Evolutionary conservation across 306 rosid genomes (phyloP).

Genomic region (Vachellia pachyceras): DNA sequence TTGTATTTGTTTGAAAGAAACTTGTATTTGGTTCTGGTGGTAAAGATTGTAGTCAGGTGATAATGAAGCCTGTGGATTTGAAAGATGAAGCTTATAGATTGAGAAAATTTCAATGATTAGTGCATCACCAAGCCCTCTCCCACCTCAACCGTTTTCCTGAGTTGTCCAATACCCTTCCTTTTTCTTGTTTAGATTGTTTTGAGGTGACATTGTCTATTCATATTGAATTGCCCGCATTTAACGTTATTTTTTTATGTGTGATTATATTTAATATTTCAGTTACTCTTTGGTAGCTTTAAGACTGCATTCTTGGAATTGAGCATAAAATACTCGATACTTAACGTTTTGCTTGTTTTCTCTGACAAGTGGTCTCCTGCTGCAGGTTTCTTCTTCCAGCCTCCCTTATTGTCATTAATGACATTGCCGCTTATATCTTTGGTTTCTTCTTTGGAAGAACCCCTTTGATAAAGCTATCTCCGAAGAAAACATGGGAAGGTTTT

Average conservation of each 20-base stretch:
- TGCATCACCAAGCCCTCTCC: not conserved
- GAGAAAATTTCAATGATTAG: not conserved
- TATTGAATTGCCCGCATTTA: not conserved
- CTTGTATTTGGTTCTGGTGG: not conserved
- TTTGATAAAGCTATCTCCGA: constrained; percentile 94
- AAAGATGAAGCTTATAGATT: not conserved
- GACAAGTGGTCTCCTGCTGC: constrained; percentile 42
- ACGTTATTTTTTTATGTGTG: not conserved
- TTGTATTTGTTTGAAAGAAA: not conserved
- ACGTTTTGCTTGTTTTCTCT: constrained; percentile 33
- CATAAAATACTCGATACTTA: constrained; percentile 26
- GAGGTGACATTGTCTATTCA: not conserved
- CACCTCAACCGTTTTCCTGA: not conserved
- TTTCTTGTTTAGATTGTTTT: constrained; percentile 7
- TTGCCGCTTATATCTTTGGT: constrained; percentile 90
- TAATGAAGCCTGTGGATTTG: not conserved
- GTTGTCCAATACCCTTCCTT: not conserved
- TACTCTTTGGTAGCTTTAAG: not conserved
- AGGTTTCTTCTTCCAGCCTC: constrained; percentile 99
- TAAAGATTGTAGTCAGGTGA: not conserved
- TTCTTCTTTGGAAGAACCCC: constrained; percentile 98
- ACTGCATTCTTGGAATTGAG: not conserved
- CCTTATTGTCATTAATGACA: constrained; percentile 93
- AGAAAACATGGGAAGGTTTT: constrained; percentile 99
- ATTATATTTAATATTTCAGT: not conserved